Base-by-base conservation (phyloP, 768 basidiomycete species). In the Suillus brevipes region DNA sequence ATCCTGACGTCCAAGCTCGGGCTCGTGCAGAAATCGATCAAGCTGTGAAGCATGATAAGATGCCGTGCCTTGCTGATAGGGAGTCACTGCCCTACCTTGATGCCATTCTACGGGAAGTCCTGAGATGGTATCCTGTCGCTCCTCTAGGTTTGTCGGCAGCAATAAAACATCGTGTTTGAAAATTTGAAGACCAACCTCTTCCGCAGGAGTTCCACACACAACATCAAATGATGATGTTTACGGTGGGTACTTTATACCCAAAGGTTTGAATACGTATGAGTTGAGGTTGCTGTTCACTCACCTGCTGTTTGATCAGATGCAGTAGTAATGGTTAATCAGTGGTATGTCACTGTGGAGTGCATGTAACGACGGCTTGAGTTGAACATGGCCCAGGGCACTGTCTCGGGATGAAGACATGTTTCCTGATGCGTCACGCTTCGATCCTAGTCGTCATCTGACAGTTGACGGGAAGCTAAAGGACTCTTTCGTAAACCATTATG, bases 231-330 rank as follows among this genome's bases (percentile, higher is more conserved):
- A 80, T 64, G 81, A 81, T 53, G 64, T 74, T 20, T 81, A 81
- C 63, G 69, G 73, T 38, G 77, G 79, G 20, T 83, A 83, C 63
- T 70, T 82, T 4, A 87, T 87, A 55, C 85, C 85, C 5, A 77
- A 78, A 63, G 85, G 84, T 62, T 75, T 83, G 0, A 80, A 42
- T n/a, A 31, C 8, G 4, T 9, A 60, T 47, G 28, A 14, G 12
- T 62, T 13, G 14, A 20, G n/a, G 12, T 62, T 25, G 6, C 20
- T 6, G 5, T 36, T 23, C 16, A 61, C 34, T 61, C 9, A 55
- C 28, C 47, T 10, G 2, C 10, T 16, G n/a, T 55, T 55, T 13
- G 3, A n/a, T 10, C 31, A 62, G 61, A 49, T 28, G n/a, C 47
- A 6, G 6, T 20, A 1, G 23, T 62, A 4, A 57, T 25, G 8